Evolutionary conservation across 441 rosid genomes (phyloP).

Genomic region (Capsella rubella): DNA sequence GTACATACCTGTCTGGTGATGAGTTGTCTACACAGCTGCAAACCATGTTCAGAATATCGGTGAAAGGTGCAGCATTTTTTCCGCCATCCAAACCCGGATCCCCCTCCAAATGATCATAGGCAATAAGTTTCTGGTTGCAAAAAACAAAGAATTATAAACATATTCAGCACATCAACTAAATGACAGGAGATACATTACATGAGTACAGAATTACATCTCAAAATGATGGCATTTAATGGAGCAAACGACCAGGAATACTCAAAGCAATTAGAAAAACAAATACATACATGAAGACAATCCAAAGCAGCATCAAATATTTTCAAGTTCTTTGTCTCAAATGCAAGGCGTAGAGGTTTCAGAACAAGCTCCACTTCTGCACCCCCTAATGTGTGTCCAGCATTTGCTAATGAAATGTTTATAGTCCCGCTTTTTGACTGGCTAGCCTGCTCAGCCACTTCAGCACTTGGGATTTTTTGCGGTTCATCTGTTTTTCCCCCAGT

Average conservation of each 20-base stretch:
- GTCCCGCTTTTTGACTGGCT: conserved; percentile 53
- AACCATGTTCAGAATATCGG: conserved; percentile 93
- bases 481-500: conserved; percentile 58
- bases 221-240: not conserved
- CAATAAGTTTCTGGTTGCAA: conserved; percentile 86
- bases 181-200: conserved; percentile 13
- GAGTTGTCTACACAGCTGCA: conserved; percentile 96
- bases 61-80: conserved; percentile 79
- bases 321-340: conserved; percentile 92
- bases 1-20: conserved; percentile 87
- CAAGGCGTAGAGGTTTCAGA: conserved; percentile 88
- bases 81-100: conserved; percentile 98
- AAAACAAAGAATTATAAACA: conserved; percentile 40
- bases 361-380: conserved; percentile 90
- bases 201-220: conserved; percentile 2
- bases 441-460: conserved; percentile 53
- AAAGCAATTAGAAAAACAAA: conserved; percentile 12
- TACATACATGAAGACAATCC: conserved; percentile 98
- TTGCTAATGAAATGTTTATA: conserved; percentile 74
- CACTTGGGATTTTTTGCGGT: conserved; percentile 44
- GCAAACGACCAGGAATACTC: conserved; percentile 19
- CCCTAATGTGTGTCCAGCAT: conserved; percentile 86
- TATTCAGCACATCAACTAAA: conserved; percentile 17
- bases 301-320: conserved; percentile 92
- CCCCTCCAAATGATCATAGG: conserved; percentile 99